Percentiles rank a stretch among this genome's conserved stretches.
phyloP scores from a whole-genome alignment of 2,329 filamentous ascomycete species.

The Aquanectria penicillioides region DNA sequence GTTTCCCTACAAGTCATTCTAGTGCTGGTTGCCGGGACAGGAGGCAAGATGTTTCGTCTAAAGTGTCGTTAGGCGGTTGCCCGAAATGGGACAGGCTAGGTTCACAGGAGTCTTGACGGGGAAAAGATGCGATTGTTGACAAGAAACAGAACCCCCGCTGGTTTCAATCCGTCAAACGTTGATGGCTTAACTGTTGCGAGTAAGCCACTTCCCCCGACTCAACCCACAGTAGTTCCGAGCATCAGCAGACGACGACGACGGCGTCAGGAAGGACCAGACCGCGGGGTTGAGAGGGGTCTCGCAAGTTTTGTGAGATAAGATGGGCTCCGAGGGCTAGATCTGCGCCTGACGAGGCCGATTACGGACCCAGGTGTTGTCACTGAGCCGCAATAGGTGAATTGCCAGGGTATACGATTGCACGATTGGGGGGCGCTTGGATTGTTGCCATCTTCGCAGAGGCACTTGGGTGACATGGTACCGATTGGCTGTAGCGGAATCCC shows the following conservation, averaged over 20 bases:
- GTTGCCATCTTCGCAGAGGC: not conserved
- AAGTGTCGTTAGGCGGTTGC: not conserved
- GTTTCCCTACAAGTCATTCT: too few species aligned
- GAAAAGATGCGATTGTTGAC: not conserved
- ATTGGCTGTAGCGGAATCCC: conserved; percentile 7
- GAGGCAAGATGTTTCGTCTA: not conserved
- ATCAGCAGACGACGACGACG: not conserved
- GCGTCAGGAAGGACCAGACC: not conserved
- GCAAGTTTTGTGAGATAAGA: too few species aligned
- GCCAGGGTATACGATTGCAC: not conserved
- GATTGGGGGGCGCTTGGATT: not conserved
- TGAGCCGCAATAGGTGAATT: not conserved
- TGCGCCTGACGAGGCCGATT: too few species aligned
- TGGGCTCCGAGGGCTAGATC: too few species aligned
- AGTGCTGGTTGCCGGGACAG: too few species aligned
- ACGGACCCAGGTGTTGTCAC: not conserved
- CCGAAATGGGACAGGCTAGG: not conserved
- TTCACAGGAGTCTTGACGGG: not conserved
- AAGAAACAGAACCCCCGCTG: not conserved
- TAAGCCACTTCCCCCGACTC: not conserved
- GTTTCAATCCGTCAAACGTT: not conserved
- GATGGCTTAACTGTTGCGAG: not conserved
- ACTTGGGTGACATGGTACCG: conserved; percentile 5
- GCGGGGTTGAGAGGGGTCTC: not conserved
- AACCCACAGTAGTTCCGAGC: not conserved